These are phyloP conservation scores for Dalbergia oliveri DNA, from an alignment of 306 rosid genomes.

Conservation along the genomic window DNA sequence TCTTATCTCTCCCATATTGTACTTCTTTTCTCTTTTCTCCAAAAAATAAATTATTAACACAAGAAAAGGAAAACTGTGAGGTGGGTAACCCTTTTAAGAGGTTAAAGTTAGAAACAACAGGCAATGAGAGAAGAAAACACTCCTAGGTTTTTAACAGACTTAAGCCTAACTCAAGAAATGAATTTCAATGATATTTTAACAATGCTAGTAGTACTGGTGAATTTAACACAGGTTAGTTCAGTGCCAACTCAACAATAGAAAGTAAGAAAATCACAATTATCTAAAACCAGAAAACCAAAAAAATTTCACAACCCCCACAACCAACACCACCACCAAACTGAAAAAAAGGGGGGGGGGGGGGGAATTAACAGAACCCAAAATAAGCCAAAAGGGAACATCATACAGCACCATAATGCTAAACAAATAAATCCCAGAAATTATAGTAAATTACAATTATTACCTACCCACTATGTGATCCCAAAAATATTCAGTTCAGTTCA, in stretches of 20 bases:
- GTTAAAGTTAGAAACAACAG: no score
- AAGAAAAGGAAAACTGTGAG: no score
- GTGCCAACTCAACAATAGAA: not conserved
- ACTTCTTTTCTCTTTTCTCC: not conserved
- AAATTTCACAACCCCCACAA: not conserved
- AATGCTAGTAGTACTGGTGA: not conserved
- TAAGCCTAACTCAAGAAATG: not conserved
- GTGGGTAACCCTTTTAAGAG: no score
- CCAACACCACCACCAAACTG: not conserved
- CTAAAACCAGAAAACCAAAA: conserved; percentile 15
- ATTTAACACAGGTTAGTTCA: not conserved
- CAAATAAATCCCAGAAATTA: conserved; percentile 7
- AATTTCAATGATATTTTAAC: conserved; percentile 8
- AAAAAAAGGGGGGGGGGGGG: no score
- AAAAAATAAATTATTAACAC: not conserved
- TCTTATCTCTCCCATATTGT: not conserved
- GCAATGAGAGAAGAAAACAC: not conserved
- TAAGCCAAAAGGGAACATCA: conserved; percentile 30
- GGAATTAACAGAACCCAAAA: conserved; percentile 18
- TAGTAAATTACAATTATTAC: not conserved
- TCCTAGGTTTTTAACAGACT: not conserved
- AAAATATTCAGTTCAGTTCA: not conserved
- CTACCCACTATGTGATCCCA: not conserved
- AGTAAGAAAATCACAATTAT: conserved; percentile 3
- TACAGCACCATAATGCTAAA: conserved; percentile 11